phyloP scores from a whole-genome alignment of 345 rosid species.

The Heritiera fomes region DNA sequence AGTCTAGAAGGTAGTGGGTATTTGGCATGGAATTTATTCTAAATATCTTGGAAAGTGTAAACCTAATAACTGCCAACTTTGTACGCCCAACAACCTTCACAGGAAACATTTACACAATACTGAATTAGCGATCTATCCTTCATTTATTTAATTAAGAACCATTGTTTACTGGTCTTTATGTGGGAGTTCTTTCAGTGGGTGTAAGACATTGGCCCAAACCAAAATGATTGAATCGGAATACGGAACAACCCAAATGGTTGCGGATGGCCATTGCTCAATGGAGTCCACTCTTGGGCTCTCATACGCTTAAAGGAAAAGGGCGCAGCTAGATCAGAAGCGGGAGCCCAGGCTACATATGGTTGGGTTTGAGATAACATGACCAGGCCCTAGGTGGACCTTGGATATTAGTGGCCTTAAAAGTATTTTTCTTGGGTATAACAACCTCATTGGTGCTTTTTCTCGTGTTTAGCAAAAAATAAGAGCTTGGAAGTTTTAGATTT shows the following conservation, averaged over 20 bases:
- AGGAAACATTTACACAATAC: background rate
- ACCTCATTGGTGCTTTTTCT: background rate
- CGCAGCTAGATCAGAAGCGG: too few relatives aligned
- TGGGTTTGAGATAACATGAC: background rate
- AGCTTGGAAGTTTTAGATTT: slow-evolving; percentile 35
- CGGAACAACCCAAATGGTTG: too few relatives aligned
- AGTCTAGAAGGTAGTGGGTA: background rate
- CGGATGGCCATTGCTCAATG: background rate
- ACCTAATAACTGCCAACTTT: background rate
- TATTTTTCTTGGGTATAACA: background rate
- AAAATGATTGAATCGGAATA: too few relatives aligned
- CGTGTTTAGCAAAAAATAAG: background rate
- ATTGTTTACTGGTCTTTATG: background rate
- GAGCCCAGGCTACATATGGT: background rate
- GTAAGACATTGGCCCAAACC: background rate
- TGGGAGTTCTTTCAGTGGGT: background rate
- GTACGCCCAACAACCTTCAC: background rate
- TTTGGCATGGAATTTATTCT: background rate
- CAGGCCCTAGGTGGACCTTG: background rate
- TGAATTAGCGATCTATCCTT: background rate
- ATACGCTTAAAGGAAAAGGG: background rate
- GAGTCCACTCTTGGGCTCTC: background rate
- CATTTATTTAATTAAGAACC: background rate
- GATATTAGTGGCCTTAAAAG: background rate
- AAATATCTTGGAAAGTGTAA: background rate